These are phyloP conservation scores for Aspergillus haitiensis DNA, from an alignment of 495 filamentous ascomycete genomes.

Conservation along the genomic window DNA sequence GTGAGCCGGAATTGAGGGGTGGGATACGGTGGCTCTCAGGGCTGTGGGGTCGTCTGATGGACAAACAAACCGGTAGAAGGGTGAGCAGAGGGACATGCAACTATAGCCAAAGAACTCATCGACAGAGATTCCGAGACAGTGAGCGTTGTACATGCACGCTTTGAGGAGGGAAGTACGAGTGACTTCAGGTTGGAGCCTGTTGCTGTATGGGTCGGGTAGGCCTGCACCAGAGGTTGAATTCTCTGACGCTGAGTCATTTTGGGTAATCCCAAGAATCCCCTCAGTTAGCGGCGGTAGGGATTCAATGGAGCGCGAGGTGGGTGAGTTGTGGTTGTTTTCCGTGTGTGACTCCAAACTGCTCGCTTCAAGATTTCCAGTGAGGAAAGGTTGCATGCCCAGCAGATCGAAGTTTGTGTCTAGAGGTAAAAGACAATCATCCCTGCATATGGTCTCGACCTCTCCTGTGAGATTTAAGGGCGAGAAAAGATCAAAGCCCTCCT, in stretches of 20 bases:
- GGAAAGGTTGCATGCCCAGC: neutral
- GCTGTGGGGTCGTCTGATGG: slow-evolving; percentile 26
- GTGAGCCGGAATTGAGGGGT: slow-evolving; percentile 33
- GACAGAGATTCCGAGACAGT: slow-evolving; percentile 33
- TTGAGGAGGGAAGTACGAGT: slow-evolving; percentile 14
- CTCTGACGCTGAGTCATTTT: neutral
- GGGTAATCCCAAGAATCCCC: too few relatives aligned
- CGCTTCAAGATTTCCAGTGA: neutral
- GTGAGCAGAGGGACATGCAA: slow-evolving; percentile 31
- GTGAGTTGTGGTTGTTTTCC: too few relatives aligned
- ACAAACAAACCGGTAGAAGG: slow-evolving; percentile 36
- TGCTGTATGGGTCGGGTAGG: neutral
- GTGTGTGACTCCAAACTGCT: too few relatives aligned
- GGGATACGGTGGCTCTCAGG: slow-evolving; percentile 26
- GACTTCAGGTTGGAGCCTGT: slow-evolving; percentile 3
- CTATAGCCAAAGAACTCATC: slow-evolving; percentile 25
- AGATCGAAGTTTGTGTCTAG: neutral
- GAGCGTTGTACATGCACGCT: slow-evolving; percentile 40
- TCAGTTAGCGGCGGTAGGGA: too few relatives aligned
- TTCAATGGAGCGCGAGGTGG: too few relatives aligned
- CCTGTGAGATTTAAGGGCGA: too few relatives aligned
- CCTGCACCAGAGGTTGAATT: neutral
- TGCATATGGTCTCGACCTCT: too few relatives aligned
- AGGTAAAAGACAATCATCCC: too few relatives aligned
- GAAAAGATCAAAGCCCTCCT: too few relatives aligned